Base-by-base conservation (phyloP, 202 grass and related monocot species). In the Hordeum pubiflorum region DNA sequence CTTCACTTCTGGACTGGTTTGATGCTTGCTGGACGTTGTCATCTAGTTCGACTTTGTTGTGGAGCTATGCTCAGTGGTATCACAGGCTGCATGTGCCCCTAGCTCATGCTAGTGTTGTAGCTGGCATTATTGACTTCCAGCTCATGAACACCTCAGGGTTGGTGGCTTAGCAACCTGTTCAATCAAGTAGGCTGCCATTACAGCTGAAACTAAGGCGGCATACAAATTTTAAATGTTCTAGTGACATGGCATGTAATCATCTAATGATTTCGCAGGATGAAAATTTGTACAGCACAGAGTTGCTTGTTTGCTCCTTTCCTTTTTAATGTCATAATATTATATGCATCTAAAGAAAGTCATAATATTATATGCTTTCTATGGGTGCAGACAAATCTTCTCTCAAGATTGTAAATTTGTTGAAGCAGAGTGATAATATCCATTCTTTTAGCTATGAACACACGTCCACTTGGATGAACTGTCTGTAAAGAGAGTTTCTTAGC, bases 41-140 rank as follows among this genome's bases (percentile, higher is more conserved):
- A 13, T 65, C 14, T 36, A 57, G 26, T 46, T 84, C 13, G 55
- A 66, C 66, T 72, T 14, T 17, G 48, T 40, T 74, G 17, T 10
- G 20, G 36, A 67, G 37, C 41, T 62, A 60, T 72, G 32, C 64
- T 64, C 13, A 0, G 27, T 72, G 1, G 65, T 56, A 18, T 58
- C 12, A 44, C 31, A 18, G 5, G 14, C 10, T 59, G 2, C n/a
- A 60, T 52, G 78, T 29, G 62, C 10, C 15, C 12, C 39, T 80
- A 79, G 18, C 63, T 71, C 63, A 9, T 70, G 13, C 41, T 34
- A 32, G 6, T 13, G 6, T 32, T 52, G 6, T 34, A 22, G 22
- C 34, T 62, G 61, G 10, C n/a, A 59, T 87, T 87, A 87, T 83
- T 87, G 59, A 18, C 1, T 46, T 59, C 48, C 77, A 75, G 69